Evolutionary conservation across 2,329 filamentous ascomycete species (phyloP), one percentile per base, ranked within the genome.

Genomic region (Acrodontium crateriforme): DNA sequence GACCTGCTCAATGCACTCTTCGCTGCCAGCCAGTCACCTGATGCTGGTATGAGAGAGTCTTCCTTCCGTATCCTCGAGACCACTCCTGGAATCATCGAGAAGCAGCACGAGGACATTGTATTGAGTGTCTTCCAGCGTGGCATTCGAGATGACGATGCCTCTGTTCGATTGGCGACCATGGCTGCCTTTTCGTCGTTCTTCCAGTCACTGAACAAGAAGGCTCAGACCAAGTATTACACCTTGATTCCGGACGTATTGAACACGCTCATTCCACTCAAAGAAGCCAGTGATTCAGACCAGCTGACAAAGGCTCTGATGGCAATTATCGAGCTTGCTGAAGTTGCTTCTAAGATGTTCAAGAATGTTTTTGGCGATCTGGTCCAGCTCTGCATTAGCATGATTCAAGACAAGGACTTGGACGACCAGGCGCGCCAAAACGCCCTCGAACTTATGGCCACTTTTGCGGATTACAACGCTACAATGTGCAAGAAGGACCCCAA

Each of bases 311-410:
- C 85, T 13, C 73, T 98, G 22, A 65, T 94, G 31, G 78, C 87
- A 14, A 68, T 98, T 25, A 94, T 98, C 46, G 89, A 95, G 40
- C 68, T 98, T 30, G 89, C 89, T 20, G 89, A 95, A 56, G 71
- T 78, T n/a, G 79, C 82, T 13, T 84, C 87, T 13, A 91, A 89
- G 59, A 95, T 95, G 85, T 98, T 98, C 63, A 92, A 89, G 59
- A 70, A 69, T 12, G 66, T 92, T n/a, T 98, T 98, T 62, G 78
- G 79, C 49, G 85, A 83, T 47, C 67, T 98, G 3, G 87, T 95
- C 28, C 76, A 81, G 44, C 94, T 98, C 58, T 87, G 78, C 53
- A 75, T 95, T 35, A 83, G 81, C 5, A 84, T 95, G 32, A 81
- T 98, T 42, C 81, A 91, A 46, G 87, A 98, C 54, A 95, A 95